Conservation (phyloP, 371 early-diverging fungal genomes). For the Mortierella sp. region DNA sequence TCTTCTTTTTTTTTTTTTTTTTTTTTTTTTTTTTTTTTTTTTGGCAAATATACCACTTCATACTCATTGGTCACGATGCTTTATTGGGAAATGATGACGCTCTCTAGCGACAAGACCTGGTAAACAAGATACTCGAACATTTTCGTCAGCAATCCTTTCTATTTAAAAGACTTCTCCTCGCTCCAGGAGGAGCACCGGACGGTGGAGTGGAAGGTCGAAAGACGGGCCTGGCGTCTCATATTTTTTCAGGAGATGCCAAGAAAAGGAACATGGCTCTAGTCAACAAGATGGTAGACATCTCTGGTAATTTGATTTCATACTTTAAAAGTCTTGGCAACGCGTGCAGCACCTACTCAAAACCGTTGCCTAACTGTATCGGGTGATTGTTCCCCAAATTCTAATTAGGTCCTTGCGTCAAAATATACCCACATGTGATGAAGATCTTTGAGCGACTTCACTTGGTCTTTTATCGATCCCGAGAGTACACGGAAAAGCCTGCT, state of each 20-base stretch:
- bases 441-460: constrained; percentile 63
- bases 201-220: constrained; percentile 21
- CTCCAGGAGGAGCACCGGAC: constrained; percentile 24
- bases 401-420: constrained; percentile 57
- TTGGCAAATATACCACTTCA: too few species aligned
- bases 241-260: constrained; percentile 26
- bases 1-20: too few species aligned
- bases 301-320: constrained; percentile 35
- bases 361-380: too few species aligned
- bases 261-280: constrained; percentile 44
- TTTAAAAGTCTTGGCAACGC: neutral
- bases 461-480: constrained; percentile 60
- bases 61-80: neutral
- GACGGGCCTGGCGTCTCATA: constrained; percentile 33
- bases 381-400: too few species aligned
- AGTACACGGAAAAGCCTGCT: constrained; percentile 39
- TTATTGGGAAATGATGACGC: too few species aligned
- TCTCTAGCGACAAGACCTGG: constrained; percentile 12
- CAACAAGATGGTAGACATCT: constrained; percentile 40
- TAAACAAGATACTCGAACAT: constrained; percentile 33
- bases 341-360: too few species aligned
- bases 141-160: constrained; percentile 48
- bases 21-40: neutral
- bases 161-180: constrained; percentile 34
- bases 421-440: constrained; percentile 35